A percentile compares a stretch with the other conserved stretches of the same genome.
Evolutionary conservation across 2,329 filamentous ascomycete genomes (phyloP).

Genomic region (Colletotrichum cuscutae): DNA sequence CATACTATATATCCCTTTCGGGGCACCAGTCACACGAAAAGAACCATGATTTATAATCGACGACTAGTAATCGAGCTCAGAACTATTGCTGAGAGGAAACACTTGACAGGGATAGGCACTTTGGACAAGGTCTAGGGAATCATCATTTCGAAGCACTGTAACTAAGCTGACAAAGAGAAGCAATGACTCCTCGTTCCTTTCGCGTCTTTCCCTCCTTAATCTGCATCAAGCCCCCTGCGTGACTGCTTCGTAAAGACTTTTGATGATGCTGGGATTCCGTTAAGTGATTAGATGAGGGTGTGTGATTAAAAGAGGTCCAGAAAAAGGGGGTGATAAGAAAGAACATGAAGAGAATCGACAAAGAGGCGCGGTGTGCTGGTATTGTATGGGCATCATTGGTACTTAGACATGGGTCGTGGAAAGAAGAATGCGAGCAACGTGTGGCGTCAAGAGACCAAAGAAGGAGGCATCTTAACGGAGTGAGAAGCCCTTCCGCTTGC

Average conservation of each 20-base stretch:
- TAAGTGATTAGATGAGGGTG: constrained; percentile 35
- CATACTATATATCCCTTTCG: no score
- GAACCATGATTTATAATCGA: no score
- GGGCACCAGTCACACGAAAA: background rate
- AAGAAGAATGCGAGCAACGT: constrained; percentile 29
- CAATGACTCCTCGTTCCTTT: constrained; percentile 31
- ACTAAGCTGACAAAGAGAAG: constrained; percentile 34
- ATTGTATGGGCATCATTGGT: constrained; percentile 69
- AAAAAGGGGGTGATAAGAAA: constrained; percentile 36
- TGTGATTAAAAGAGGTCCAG: constrained; percentile 37
- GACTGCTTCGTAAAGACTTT: constrained; percentile 51
- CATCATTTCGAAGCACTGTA: constrained; percentile 27
- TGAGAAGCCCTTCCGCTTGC: constrained; percentile 99
- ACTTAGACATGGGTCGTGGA: constrained; percentile 66
- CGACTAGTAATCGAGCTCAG: no score
- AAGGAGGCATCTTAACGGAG: constrained; percentile 76
- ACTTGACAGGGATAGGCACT: background rate
- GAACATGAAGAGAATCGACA: constrained; percentile 42
- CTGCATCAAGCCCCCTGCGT: constrained; percentile 44
- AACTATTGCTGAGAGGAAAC: no score
- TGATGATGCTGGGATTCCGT: constrained; percentile 47
- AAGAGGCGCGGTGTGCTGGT: constrained; percentile 66
- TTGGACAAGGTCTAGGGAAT: constrained; percentile 11
- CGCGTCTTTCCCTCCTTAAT: constrained; percentile 40
- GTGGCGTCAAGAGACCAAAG: constrained; percentile 23